A percentile compares a stretch with the other conserved stretches of the same genome.
Conservation (phyloP, 2,329 filamentous ascomycete genomes). For the Dendrostoma leiphaemia region DNA sequence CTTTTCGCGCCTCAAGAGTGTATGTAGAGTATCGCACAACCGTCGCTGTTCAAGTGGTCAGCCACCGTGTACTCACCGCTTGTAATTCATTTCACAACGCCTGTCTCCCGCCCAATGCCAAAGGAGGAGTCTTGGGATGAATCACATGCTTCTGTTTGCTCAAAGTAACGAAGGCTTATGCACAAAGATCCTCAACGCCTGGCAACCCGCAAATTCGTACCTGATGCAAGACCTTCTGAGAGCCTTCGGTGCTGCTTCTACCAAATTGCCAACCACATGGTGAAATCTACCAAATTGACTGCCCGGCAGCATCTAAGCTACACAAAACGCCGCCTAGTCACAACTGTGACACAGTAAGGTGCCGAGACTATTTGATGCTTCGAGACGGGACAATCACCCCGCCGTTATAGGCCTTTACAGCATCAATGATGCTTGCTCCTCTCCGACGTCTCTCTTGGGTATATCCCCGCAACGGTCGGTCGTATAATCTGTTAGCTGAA, state of each 20-base stretch:
- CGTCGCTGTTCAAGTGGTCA: no score
- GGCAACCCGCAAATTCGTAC: not conserved
- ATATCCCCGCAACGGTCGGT: not conserved
- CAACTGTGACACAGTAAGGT: not conserved
- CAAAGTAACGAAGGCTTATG: not conserved
- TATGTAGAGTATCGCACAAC: no score
- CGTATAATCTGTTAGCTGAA: not conserved
- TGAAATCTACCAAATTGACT: slow-evolving; percentile 6
- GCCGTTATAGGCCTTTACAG: no score
- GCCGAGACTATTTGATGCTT: not conserved
- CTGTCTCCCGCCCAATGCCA: no score
- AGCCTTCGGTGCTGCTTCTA: not conserved
- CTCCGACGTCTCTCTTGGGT: no score
- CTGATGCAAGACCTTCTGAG: not conserved
- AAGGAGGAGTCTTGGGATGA: not conserved
- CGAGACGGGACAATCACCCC: no score
- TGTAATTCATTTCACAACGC: no score
- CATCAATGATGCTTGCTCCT: no score
- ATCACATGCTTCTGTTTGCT: not conserved
- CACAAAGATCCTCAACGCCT: slow-evolving; percentile 13
- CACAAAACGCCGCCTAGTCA: not conserved
- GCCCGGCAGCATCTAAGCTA: slow-evolving; percentile 1
- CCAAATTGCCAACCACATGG: slow-evolving; percentile 7
- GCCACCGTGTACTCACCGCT: no score
- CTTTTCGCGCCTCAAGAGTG: no score